Evolutionary conservation across 2,329 filamentous ascomycete species (phyloP).

Genomic region (Sordariomycetes sp.): DNA sequence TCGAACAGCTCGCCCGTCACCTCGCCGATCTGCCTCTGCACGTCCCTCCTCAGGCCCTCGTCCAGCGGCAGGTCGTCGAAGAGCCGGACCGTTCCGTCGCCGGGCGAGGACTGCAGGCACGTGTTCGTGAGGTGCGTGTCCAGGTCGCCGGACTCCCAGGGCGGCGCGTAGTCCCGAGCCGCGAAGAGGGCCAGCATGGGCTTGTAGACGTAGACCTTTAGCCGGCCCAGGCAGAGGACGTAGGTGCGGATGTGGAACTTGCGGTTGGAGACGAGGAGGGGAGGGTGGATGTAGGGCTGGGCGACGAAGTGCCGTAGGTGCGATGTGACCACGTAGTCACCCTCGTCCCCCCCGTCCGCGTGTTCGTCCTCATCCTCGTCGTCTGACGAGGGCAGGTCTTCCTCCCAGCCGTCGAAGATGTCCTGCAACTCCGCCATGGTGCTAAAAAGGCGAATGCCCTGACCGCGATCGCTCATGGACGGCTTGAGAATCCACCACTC

Average conservation of each 20-base stretch:
- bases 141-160: conserved; percentile 44
- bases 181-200: conserved; percentile 93
- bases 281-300: conserved; percentile 88
- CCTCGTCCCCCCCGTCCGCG: conserved; percentile 21
- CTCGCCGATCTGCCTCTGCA: conserved; percentile 64
- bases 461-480: conserved; percentile 91
- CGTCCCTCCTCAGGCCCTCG: conserved; percentile 43
- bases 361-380: conserved; percentile 39
- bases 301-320: conserved; percentile 93
- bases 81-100: conserved; percentile 50
- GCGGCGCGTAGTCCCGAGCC: conserved; percentile 58
- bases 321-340: conserved; percentile 63
- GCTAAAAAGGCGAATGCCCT: conserved; percentile 84
- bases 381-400: conserved; percentile 51
- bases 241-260: conserved; percentile 97
- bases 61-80: conserved; percentile 62
- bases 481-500: conserved; percentile 99
- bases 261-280: conserved; percentile 61
- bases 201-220: conserved; percentile 77
- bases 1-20: conserved; percentile 74
- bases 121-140: conserved; percentile 87
- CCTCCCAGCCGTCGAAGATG: conserved; percentile 92
- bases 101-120: conserved; percentile 62
- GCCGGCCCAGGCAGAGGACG: conserved; percentile 67
- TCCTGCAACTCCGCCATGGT: conserved; percentile 71